Percentiles rank a stretch among this genome's conserved stretches.
phyloP scores from a whole-genome alignment of 805 yeast genomes.

The Pichia manshurica region DNA sequence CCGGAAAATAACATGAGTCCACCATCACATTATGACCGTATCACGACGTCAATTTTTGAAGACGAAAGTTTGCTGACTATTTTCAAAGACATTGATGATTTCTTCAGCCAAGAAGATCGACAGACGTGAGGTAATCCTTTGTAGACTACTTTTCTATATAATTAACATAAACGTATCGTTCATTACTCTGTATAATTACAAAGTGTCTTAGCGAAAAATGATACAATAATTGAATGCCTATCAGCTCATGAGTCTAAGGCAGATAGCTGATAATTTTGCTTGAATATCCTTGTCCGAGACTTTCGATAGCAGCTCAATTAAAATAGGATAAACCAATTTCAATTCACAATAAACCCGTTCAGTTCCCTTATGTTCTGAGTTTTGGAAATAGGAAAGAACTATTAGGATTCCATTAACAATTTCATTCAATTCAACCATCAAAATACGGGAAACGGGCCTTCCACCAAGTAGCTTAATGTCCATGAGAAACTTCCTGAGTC shows the following conservation, averaged over 20 bases:
- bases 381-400: not conserved
- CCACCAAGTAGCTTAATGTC: slow-evolving; percentile 53
- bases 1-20: not conserved
- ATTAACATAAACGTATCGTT: not conserved
- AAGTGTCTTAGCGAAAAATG: too few relatives aligned
- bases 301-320: slow-evolving; percentile 1
- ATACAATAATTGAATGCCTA: too few relatives aligned
- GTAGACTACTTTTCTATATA: not conserved
- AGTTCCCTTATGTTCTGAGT: not conserved
- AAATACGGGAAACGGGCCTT: slow-evolving; percentile 63
- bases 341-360: not conserved
- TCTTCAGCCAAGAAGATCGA: not conserved
- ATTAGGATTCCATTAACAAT: slow-evolving; percentile 39
- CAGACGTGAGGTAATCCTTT: not conserved
- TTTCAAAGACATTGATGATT: not conserved
- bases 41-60: not conserved
- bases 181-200: too few relatives aligned
- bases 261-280: not conserved
- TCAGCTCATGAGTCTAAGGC: not conserved
- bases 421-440: slow-evolving; percentile 53
- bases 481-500: slow-evolving; percentile 56
- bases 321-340: not conserved
- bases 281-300: not conserved
- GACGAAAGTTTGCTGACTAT: not conserved
- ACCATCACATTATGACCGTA: not conserved